A percentile compares a stretch with the other conserved stretches of the same genome.
phyloP scores from a whole-genome alignment of 78 protist genomes.

The Guillardia theta region DNA sequence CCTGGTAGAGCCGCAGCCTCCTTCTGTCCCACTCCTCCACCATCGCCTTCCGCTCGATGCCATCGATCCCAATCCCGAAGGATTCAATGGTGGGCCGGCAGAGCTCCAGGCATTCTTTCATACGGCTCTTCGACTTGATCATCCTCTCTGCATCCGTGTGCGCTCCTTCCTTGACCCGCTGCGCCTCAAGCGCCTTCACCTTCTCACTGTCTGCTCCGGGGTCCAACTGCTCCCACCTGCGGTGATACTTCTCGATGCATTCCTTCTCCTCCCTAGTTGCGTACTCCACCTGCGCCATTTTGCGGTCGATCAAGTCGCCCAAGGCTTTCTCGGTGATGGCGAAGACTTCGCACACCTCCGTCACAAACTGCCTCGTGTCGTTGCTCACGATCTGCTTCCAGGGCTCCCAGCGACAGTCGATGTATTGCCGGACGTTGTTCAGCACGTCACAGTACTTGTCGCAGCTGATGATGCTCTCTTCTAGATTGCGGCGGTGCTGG shows the following conservation, averaged over 20 bases:
- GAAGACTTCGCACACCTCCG: background rate
- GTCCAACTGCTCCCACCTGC: background rate
- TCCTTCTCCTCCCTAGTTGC: background rate
- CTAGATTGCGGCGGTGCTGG: background rate
- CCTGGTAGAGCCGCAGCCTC: background rate
- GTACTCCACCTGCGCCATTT: background rate
- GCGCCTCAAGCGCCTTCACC: background rate
- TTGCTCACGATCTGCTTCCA: background rate
- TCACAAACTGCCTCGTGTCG: background rate
- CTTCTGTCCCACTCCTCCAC: background rate
- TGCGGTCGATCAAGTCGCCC: background rate
- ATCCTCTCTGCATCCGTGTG: background rate
- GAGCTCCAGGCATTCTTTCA: background rate
- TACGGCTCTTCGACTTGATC: background rate
- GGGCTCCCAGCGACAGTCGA: constrained; percentile 4
- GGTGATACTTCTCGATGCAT: background rate
- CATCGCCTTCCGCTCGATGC: background rate
- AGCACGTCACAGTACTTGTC: background rate
- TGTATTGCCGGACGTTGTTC: background rate
- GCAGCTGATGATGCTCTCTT: background rate
- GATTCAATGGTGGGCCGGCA: background rate
- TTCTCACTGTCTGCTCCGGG: background rate
- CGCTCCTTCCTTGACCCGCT: background rate
- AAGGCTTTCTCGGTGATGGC: background rate
- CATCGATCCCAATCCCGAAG: background rate